phyloP scores from a whole-genome alignment of 2,329 filamentous ascomycete species.

The Cladophialophora chaetospira region DNA sequence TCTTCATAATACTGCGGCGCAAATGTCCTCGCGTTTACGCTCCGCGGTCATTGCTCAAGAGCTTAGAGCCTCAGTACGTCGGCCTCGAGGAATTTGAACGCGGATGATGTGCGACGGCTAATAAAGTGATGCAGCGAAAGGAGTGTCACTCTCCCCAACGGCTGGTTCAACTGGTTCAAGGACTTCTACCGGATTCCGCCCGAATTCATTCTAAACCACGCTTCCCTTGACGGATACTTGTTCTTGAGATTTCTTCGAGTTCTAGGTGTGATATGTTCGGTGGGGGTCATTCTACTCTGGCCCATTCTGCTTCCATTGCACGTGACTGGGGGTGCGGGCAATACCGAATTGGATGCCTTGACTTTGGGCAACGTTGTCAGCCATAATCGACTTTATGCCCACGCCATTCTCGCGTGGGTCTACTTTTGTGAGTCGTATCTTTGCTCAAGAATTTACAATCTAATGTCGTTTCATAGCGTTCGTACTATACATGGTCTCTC shows the following conservation, averaged over 20 bases:
- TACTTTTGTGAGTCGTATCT: conserved; percentile 65
- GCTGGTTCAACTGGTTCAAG: conserved; percentile 41
- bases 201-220: conserved; percentile 79
- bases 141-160: conserved; percentile 34
- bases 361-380: conserved; percentile 74
- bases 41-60: conserved; percentile 55
- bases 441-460: conserved; percentile 39
- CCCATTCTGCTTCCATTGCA: conserved; percentile 87
- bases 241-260: conserved; percentile 86
- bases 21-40: conserved; percentile 58
- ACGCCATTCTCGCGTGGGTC: conserved; percentile 72
- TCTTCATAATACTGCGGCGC: conserved; percentile 55
- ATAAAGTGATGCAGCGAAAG: conserved; percentile 35
- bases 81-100: neutral
- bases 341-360: conserved; percentile 71
- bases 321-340: conserved; percentile 72
- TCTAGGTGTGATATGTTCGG: conserved; percentile 73
- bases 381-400: conserved; percentile 72
- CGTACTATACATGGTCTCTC: conserved; percentile 80
- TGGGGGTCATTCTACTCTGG: conserved; percentile 81
- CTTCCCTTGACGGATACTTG: conserved; percentile 86
- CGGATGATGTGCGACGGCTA: too few species aligned
- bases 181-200: conserved; percentile 39
- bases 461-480: conserved; percentile 50
- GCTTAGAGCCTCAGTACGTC: conserved; percentile 54